These are phyloP conservation scores for Geum urbanum DNA, from an alignment of 306 rosid species.

Conservation along the genomic window DNA sequence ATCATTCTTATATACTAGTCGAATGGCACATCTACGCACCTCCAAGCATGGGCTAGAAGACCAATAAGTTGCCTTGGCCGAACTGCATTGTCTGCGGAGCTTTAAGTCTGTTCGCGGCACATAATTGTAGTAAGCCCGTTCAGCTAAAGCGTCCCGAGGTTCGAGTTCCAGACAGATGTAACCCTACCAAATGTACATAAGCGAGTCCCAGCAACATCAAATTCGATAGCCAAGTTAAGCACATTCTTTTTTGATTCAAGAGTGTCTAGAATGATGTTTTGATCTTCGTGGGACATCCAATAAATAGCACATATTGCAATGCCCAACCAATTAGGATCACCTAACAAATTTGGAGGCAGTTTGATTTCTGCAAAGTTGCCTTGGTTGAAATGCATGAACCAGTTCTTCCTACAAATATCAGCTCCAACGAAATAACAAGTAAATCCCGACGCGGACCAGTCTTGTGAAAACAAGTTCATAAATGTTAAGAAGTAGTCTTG, in stretches of 20 bases:
- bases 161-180: neutral
- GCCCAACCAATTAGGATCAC: conserved; percentile 10
- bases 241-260: neutral
- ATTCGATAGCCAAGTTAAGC: neutral
- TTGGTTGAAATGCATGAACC: neutral
- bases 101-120: neutral
- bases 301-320: neutral
- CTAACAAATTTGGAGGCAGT: neutral
- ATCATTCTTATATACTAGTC: neutral
- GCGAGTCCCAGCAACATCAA: neutral
- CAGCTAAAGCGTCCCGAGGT: neutral
- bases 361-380: conserved; percentile 12
- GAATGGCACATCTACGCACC: conserved; percentile 1
- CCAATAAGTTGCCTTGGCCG: neutral
- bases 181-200: neutral
- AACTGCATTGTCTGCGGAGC: neutral
- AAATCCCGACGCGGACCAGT: neutral
- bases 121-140: neutral
- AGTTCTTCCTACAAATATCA: neutral
- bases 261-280: neutral
- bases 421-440: neutral
- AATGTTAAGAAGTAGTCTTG: too few relatives aligned
- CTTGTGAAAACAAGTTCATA: neutral
- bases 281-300: neutral
- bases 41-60: neutral